Evolutionary conservation across 1,284 basidiomycete species (phyloP), one percentile per base, ranked within the genome.

Genomic region (Naganishia liquefaciens): DNA sequence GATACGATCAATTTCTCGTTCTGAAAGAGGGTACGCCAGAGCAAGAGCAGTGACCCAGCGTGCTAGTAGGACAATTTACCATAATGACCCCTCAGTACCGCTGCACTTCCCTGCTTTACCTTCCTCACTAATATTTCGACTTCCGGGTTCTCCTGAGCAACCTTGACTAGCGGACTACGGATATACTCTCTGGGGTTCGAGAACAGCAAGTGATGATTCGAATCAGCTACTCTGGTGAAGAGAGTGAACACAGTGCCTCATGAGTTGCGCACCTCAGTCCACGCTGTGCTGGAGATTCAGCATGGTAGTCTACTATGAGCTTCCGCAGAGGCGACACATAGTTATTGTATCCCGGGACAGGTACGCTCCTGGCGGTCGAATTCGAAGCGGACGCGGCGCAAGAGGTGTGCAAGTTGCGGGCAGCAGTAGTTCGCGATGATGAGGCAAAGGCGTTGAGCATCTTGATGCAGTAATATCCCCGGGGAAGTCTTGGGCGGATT

Each of bases 61-160:
- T 13, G 33, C 10, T 3, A 37, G 13, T 10, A 37, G 13, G 33
- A 13, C 33, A 37, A 74, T 78, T 54, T 62, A 81, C 80, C 73
- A 69, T 81, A 82, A 65, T 79, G 74, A 1, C 78, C 81, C 55
- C 80, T 67, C 13, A 81, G 60, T 2, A 80, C 71, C 2, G 79
- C 79, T 33, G 80, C 77, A 52, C 71, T 74, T 9, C 75, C 75
- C 64, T 77, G 74, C 63, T 74, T 72, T 50, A 76, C 52, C 67
- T 74, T 70, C 63, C 76, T 70, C 37, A 82, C 77, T 27, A 81
- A 72, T 27, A 81, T 68, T 65, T 81, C 80, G 28, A 80, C 76
- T 54, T 77, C 75, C 1, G 80, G 80, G 70, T 80, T 79, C 53
- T 68, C 67, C 53, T 68, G 62, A 2, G 80, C 80, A 53, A 79